These are phyloP conservation scores for Vairimorpha apis DNA, from an alignment of 371 early-diverging fungal species.

Conservation along the genomic window DNA sequence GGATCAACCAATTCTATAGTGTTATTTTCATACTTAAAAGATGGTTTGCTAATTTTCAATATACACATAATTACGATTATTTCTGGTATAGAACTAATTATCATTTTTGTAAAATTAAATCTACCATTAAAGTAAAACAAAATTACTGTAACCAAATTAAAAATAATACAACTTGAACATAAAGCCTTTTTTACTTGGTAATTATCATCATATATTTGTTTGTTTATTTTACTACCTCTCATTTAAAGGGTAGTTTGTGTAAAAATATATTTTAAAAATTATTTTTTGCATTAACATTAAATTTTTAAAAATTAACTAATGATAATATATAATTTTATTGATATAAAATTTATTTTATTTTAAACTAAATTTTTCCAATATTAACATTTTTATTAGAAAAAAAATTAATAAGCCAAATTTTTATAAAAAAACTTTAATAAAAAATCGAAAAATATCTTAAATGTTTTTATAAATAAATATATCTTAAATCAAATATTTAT, in stretches of 20 bases:
- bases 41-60: slow-evolving; percentile 27
- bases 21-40: background rate
- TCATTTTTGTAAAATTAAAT: background rate
- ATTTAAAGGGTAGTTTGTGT: too few relatives aligned
- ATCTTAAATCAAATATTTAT: too few relatives aligned
- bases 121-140: slow-evolving; percentile 18
- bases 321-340: background rate
- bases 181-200: slow-evolving; percentile 17
- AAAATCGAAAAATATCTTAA: too few relatives aligned
- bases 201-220: slow-evolving; percentile 23
- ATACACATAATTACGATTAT: slow-evolving; percentile 6
- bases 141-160: slow-evolving; percentile 11
- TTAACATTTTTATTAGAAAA: too few relatives aligned
- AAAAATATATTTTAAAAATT: too few relatives aligned
- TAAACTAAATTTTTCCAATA: background rate
- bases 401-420: too few relatives aligned
- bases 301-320: too few relatives aligned
- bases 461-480: too few relatives aligned
- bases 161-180: background rate
- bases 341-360: background rate
- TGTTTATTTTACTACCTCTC: slow-evolving; percentile 41
- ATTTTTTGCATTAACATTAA: too few relatives aligned
- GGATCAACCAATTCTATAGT: slow-evolving; percentile 13
- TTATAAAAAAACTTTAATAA: too few relatives aligned
- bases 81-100: slow-evolving; percentile 26